Evolutionary conservation across 805 yeast species (phyloP).

Genomic region (Zygosaccharomyces lentus): DNA sequence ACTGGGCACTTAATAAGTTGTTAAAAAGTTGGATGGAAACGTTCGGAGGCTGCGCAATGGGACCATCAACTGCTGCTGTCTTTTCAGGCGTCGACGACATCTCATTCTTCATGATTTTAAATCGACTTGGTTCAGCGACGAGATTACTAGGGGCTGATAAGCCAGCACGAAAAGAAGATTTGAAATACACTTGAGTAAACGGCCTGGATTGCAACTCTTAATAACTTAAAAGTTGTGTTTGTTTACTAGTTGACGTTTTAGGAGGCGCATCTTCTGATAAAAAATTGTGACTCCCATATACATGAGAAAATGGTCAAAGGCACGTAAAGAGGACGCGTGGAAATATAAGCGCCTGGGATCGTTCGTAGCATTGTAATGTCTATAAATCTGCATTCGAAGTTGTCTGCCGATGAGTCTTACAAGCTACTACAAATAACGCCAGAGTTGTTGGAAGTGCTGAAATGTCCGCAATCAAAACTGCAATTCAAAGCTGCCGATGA

Average conservation of each 20-base stretch:
- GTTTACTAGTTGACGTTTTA: not conserved
- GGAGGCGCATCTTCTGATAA: not conserved
- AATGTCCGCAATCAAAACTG: constrained; percentile 8
- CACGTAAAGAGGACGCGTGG: not conserved
- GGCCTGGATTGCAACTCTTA: not conserved
- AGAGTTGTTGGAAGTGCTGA: constrained; percentile 41
- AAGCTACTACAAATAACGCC: constrained; percentile 52
- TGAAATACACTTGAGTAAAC: not conserved
- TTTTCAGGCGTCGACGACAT: constrained; percentile 1
- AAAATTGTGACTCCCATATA: not conserved
- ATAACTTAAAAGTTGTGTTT: not conserved
- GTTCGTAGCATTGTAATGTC: constrained; percentile 8
- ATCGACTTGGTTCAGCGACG: not conserved
- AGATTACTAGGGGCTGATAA: not conserved
- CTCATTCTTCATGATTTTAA: not conserved
- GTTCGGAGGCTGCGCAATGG: not conserved
- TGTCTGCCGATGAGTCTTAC: constrained; percentile 34
- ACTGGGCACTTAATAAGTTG: constrained; percentile 10
- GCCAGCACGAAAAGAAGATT: not conserved
- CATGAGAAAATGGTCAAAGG: constrained; percentile 1
- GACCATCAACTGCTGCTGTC: constrained; percentile 1
- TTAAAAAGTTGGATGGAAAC: constrained; percentile 11
- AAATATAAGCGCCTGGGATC: not conserved
- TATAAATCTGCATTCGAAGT: constrained; percentile 20
- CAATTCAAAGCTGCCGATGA: constrained; percentile 28